Percentiles rank a stretch among this genome's conserved stretches.
phyloP scores from a whole-genome alignment of 2,329 filamentous ascomycete species.

The Trichoderma sp. region DNA sequence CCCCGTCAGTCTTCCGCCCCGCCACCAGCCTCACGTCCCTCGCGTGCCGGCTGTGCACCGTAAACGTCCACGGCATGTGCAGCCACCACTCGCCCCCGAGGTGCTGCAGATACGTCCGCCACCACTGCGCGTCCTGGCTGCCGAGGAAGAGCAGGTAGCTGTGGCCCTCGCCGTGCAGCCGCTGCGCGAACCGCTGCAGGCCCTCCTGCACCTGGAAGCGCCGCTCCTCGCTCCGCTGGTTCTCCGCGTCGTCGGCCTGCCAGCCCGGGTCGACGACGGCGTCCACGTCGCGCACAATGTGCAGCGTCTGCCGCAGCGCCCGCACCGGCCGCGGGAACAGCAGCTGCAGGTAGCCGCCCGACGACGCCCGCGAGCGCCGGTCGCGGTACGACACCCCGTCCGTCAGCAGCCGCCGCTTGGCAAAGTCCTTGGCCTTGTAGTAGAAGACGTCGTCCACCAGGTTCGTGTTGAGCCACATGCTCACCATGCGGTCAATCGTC shows the following conservation, averaged over 20 bases:
- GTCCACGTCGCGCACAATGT: constrained; percentile 37
- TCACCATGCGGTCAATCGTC: constrained; percentile 35
- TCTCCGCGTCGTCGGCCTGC: constrained; percentile 34
- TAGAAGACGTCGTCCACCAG: constrained; percentile 37
- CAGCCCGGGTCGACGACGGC: constrained; percentile 35
- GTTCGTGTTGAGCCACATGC: constrained; percentile 38
- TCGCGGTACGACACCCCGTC: constrained; percentile 31
- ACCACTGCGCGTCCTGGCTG: constrained; percentile 37
- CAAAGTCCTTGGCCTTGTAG: constrained; percentile 39
- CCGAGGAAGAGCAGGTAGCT: constrained; percentile 37
- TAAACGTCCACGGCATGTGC: constrained; percentile 36
- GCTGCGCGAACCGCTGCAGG: constrained; percentile 32
- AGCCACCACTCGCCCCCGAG: constrained; percentile 38
- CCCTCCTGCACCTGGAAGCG: constrained; percentile 31
- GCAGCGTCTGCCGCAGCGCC: constrained; percentile 35
- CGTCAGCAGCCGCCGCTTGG: constrained; percentile 29
- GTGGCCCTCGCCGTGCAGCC: constrained; percentile 32
- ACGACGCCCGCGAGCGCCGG: constrained; percentile 32
- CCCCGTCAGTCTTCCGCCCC: background rate
- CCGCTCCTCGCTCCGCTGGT: constrained; percentile 33
- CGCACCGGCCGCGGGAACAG: constrained; percentile 33
- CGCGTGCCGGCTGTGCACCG: constrained; percentile 29
- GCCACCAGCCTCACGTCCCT: constrained; percentile 22
- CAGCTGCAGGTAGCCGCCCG: constrained; percentile 32
- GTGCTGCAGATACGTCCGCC: constrained; percentile 34